Evolutionary conservation across 805 yeast genomes (phyloP), one percentile per base, ranked within the genome.

Genomic region (Candida easanensis): DNA sequence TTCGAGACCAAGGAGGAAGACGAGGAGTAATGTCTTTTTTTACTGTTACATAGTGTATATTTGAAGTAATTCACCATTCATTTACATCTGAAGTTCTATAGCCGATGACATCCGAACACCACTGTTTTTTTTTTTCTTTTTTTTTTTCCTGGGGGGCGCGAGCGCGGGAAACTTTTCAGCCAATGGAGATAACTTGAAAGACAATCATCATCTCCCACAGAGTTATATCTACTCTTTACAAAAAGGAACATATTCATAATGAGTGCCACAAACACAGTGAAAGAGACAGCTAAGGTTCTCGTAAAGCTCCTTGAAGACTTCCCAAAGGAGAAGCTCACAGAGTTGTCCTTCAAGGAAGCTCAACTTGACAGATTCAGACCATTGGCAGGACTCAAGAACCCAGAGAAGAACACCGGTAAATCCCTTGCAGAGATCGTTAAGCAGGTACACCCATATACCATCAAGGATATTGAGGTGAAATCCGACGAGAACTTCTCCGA

Each of bases 281-380:
- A 68, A 49, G 80, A 76, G 49, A 68, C 79, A 28, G 79, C 81
- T 4, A 77, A 74, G 54, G 74, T 75, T 49, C 72, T 85, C 38
- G 75, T 84, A 23, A 68, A 70, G 26, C 64, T 80, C 11, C 62
- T 85, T 38, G 82, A 80, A 50, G 74, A 74, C 18, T 70, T 84
- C 33, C 95, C 95, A 14, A 71, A 76, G 46, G 93, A 85, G 53
- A 74, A 81, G 47, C 71, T 86, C 39, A 75, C 75, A 52, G 88
- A 83, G 58, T 71, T 80, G 48, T 81, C 88, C 5, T 83, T 85
- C 66, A 85, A 80, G 56, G 81, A 77, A 36, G 60, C 75, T 0
- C 93, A 85, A 61, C 65, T 84, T 30, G 75, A 75, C 46, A 67
- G 83, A 59, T 77, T 74, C 45, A 69, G 74, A 54, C 66, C 69